Conservation (phyloP, 2,329 filamentous ascomycete genomes). For the Ophiostoma novo-ulmi region DNA sequence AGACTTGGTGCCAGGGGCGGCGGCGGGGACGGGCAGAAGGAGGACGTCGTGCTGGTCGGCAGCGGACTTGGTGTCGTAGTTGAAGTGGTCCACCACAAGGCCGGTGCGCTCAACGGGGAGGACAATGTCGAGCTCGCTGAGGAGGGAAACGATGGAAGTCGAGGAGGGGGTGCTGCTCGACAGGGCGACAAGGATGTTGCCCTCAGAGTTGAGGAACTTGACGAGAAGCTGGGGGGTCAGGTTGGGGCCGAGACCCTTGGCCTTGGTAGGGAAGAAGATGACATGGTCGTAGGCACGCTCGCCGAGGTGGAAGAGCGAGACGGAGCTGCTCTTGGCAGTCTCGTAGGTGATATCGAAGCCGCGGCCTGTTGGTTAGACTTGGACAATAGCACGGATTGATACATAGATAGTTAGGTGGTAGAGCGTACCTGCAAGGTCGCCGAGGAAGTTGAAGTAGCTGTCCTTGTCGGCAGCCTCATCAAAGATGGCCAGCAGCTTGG, state of each 20-base stretch:
- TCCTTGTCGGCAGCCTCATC: slow-evolving; percentile 78
- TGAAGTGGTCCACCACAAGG: slow-evolving; percentile 91
- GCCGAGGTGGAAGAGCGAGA: slow-evolving; percentile 79
- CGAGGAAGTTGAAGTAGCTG: slow-evolving; percentile 75
- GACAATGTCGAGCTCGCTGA: slow-evolving; percentile 82
- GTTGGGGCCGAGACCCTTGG: slow-evolving; percentile 90
- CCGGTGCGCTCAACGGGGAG: slow-evolving; percentile 82
- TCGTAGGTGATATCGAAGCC: slow-evolving; percentile 77
- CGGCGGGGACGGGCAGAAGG: slow-evolving; percentile 63
- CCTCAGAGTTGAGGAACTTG: slow-evolving; percentile 82
- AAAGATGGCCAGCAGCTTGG: slow-evolving; percentile 76
- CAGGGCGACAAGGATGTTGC: slow-evolving; percentile 84
- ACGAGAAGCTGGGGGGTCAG: slow-evolving; percentile 81
- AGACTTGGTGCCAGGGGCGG: slow-evolving; percentile 64
- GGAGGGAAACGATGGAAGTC: slow-evolving; percentile 67
- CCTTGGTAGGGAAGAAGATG: slow-evolving; percentile 78
- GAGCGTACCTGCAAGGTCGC: slow-evolving; percentile 60
- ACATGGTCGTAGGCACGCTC: slow-evolving; percentile 89
- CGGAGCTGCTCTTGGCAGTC: slow-evolving; percentile 71
- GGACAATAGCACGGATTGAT: not conserved
- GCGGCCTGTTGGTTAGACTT: slow-evolving; percentile 52
- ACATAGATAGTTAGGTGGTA: not conserved
- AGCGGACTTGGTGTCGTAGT: slow-evolving; percentile 74
- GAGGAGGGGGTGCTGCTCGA: slow-evolving; percentile 67
- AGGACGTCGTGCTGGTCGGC: slow-evolving; percentile 84